A percentile compares a stretch with the other conserved stretches of the same genome.
Conservation (phyloP, 371 early-diverging fungal species). For the Gilbertella persicaria region DNA sequence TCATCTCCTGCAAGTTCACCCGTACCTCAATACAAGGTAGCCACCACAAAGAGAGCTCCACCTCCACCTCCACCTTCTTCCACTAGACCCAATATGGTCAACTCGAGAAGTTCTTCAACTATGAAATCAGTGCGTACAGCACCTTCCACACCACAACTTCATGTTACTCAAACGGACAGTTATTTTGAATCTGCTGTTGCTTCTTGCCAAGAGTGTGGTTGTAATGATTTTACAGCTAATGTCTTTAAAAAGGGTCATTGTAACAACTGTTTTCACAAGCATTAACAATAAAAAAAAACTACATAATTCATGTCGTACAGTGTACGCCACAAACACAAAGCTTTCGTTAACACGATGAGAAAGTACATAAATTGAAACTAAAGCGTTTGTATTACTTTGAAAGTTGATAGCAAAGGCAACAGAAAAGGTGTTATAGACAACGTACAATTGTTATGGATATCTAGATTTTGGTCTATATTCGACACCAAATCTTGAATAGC, state of each 20-base stretch:
- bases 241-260: conserved; percentile 67
- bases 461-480: no score
- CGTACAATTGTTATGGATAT: no score
- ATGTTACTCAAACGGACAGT: neutral
- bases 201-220: conserved; percentile 55
- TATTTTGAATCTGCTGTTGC: conserved; percentile 9
- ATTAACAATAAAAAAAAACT: conserved; percentile 20
- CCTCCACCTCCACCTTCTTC: conserved; percentile 14
- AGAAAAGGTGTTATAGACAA: no score
- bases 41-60: conserved; percentile 3
- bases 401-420: no score
- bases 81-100: conserved; percentile 8
- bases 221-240: conserved; percentile 65
- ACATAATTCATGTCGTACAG: conserved; percentile 1
- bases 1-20: conserved; percentile 15
- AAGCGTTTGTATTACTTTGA: neutral
- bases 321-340: conserved; percentile 8
- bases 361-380: neutral
- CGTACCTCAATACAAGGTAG: neutral
- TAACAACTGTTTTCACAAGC: conserved; percentile 72
- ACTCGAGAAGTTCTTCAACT: neutral
- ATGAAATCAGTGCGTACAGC: conserved; percentile 6
- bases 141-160: conserved; percentile 16
- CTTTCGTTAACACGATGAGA: neutral
- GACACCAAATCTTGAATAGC: no score